Conservation (phyloP, 805 yeast genomes). For the Spencermartinsiella europaea region DNA sequence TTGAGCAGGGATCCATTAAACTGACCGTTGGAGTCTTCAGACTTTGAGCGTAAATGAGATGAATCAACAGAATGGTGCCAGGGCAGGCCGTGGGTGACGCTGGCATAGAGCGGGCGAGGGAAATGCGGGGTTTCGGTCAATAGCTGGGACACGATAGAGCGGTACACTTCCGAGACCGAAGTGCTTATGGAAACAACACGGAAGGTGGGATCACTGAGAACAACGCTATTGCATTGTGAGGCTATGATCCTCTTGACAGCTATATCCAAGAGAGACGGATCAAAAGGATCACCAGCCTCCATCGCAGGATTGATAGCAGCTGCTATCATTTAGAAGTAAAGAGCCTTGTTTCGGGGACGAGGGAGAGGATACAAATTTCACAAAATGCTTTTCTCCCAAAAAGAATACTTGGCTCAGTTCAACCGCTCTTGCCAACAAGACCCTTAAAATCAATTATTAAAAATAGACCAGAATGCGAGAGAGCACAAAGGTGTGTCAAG, state of each 20-base stretch:
- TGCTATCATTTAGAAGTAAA: background rate
- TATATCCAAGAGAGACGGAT: background rate
- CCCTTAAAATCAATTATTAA: too few relatives aligned
- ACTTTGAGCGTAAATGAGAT: background rate
- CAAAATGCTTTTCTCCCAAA: too few relatives aligned
- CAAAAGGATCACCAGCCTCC: background rate
- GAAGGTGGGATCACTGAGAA: conserved; percentile 9
- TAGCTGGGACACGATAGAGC: conserved; percentile 12
- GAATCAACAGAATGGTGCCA: conserved; percentile 9
- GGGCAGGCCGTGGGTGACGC: conserved; percentile 20
- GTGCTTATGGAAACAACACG: conserved; percentile 17
- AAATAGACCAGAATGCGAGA: too few relatives aligned
- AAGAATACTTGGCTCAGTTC: too few relatives aligned
- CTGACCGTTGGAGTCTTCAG: background rate
- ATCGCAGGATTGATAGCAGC: background rate
- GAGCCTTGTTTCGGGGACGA: background rate
- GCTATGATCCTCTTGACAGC: background rate
- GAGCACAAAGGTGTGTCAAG: too few relatives aligned
- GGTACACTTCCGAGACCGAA: conserved; percentile 14
- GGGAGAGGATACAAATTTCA: background rate
- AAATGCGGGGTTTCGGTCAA: background rate
- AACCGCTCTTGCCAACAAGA: too few relatives aligned
- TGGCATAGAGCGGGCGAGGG: conserved; percentile 8
- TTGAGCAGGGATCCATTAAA: background rate
- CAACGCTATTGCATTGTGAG: background rate